These are phyloP conservation scores for Ananas comosus DNA, from an alignment of 176 grass and related monocot genomes.

Conservation along the genomic window DNA sequence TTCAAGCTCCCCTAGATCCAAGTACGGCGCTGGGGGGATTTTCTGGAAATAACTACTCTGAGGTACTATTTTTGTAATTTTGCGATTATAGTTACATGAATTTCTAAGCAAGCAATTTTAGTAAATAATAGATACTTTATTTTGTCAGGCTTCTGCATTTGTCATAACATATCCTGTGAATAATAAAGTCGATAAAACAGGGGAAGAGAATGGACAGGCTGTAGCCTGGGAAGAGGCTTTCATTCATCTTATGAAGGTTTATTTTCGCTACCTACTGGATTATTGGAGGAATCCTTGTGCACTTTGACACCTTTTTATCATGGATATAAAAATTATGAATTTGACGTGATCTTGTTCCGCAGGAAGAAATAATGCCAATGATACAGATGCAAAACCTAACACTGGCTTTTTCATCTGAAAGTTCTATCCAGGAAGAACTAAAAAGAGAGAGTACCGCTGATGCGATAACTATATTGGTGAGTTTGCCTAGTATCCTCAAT, in stretches of 20 bases:
- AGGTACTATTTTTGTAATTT: constrained; percentile 46
- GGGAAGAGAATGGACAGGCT: constrained; percentile 62
- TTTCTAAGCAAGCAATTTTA: constrained; percentile 16
- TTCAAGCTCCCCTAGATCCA: constrained; percentile 80
- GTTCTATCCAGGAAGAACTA: constrained; percentile 87
- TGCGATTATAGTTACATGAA: not conserved
- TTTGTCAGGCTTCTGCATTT: constrained; percentile 73
- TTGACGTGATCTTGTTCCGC: constrained; percentile 19
- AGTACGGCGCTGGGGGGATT: constrained; percentile 85
- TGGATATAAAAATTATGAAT: not conserved
- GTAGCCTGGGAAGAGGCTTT: constrained; percentile 90
- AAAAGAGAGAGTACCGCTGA: constrained; percentile 89
- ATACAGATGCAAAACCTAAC: constrained; percentile 70
- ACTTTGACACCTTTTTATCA: not conserved
- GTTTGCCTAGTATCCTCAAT: constrained; percentile 12
- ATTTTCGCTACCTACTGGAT: not conserved
- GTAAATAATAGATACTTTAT: constrained; percentile 23
- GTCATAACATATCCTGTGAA: constrained; percentile 97
- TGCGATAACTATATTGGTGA: constrained; percentile 84
- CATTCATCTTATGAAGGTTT: constrained; percentile 78
- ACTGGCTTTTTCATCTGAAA: constrained; percentile 93
- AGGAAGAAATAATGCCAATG: constrained; percentile 89
- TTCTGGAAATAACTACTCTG: constrained; percentile 68
- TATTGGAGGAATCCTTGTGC: not conserved
- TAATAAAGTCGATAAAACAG: constrained; percentile 64